Evolutionary conservation across 176 grass and related monocot genomes (phyloP), one percentile per base, ranked within the genome.

Genomic region (Avena sativa): DNA sequence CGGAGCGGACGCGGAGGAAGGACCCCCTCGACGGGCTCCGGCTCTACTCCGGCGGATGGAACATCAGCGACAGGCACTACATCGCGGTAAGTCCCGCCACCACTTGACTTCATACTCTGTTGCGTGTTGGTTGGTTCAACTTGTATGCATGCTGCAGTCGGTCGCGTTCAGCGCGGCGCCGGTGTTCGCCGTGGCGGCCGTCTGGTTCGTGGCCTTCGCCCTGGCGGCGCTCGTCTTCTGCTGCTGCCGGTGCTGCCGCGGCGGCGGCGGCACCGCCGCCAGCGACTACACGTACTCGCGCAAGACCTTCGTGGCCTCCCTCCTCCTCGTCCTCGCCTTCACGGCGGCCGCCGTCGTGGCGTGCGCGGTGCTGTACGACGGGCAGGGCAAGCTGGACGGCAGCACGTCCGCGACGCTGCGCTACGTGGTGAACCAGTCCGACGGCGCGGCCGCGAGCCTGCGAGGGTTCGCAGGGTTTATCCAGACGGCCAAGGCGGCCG

Each of bases 51-150:
- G 92, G 85, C 64, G 96, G 96, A 10, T 96, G 96, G 96, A 98
- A 98, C 89, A 98, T 98, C 81, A 98, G 92, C 79, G 49, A 93
- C 88, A 15, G 62, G 38, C 92, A 98, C 88, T 98, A 98, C 82
- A 71, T 84, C 65, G 90, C 93, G 9, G 96, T 98, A 89, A 91
- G 30, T 28, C 3, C 34, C 4, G 1, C 34, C 2, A 36, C 34
- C 34, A 36, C 34, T 36, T 36, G 2, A 36, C 1, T 2, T 36
- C 34, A 3, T 36, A 36, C 28, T 28, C 28, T 1, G 1, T 28
- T 36, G 89, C n/a, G 6, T 49, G 44, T 15, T 21, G n/a, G n/a
- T n/a, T n/a, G n/a, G n/a, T n/a, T n/a, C n/a, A n/a, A n/a, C n/a
- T n/a, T 6, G 32, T 38, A 38, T 38, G 36, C 0, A 17, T 7